Evolutionary conservation across 139 green algal species (phyloP).

Genomic region (Chlorella sorokiniana): DNA sequence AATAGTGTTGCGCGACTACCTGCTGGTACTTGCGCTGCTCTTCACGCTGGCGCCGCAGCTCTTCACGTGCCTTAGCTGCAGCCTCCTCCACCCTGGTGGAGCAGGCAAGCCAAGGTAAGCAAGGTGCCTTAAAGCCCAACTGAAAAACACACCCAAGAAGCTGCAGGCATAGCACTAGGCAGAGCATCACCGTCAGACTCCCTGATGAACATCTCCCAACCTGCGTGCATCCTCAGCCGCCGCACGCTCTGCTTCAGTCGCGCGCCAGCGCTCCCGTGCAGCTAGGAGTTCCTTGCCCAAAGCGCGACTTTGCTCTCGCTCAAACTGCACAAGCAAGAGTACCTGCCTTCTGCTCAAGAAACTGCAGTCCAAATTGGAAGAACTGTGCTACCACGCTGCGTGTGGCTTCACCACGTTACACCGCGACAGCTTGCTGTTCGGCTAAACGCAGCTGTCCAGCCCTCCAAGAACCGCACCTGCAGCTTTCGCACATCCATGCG

Average conservation of each 20-base stretch:
- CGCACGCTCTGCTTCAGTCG: conserved; percentile 19
- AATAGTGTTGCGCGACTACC: background rate
- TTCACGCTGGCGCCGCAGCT: conserved; percentile 16
- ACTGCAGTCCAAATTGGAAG: background rate
- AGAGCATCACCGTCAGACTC: background rate
- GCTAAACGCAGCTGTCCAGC: background rate
- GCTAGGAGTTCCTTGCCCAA: conserved; percentile 33
- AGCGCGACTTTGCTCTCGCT: conserved; percentile 31
- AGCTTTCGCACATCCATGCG: conserved; percentile 38
- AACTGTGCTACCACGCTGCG: background rate
- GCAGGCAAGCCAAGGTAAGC: background rate
- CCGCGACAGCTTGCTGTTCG: background rate
- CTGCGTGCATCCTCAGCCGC: conserved; percentile 29
- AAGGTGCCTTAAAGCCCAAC: background rate
- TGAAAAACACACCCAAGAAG: too few species aligned
- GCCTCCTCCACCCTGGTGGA: conserved; percentile 37
- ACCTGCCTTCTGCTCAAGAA: background rate
- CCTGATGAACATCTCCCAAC: too few species aligned
- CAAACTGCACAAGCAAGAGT: conserved; percentile 3
- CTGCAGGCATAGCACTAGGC: too few species aligned
- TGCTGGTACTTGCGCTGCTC: conserved; percentile 33
- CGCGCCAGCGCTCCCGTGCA: conserved; percentile 18
- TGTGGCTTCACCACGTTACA: background rate
- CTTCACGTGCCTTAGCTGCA: conserved; percentile 19
- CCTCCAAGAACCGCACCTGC: conserved; percentile 1